These are phyloP conservation scores for Calonectria leucothoes DNA, from an alignment of 2,329 filamentous ascomycete genomes.

Conservation along the genomic window DNA sequence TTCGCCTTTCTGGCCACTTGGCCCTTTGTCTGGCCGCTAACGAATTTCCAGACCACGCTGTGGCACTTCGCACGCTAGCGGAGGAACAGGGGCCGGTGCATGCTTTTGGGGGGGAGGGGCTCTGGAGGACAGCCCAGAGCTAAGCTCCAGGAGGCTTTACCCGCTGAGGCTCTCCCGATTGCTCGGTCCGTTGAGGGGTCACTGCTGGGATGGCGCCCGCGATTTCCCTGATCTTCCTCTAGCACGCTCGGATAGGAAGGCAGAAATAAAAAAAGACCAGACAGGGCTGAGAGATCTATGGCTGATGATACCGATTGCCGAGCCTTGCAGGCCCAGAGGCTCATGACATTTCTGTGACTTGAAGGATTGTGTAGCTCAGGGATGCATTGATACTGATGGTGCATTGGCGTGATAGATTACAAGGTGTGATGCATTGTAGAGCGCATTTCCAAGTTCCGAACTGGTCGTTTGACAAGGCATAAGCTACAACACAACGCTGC, in stretches of 20 bases:
- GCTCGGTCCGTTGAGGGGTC: constrained; percentile 11
- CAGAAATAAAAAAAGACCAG: neutral
- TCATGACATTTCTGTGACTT: neutral
- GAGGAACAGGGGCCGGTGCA: constrained; percentile 1
- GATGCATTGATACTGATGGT: neutral
- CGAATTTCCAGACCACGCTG: constrained; percentile 21
- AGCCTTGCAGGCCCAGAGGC: neutral
- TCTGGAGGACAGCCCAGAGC: neutral
- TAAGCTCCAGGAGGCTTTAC: constrained; percentile 4
- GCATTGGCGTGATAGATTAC: neutral
- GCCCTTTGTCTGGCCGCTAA: constrained; percentile 32
- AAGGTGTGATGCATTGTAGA: neutral
- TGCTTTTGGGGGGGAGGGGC: neutral
- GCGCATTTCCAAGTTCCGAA: neutral
- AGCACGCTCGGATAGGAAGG: neutral
- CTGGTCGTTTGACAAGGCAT: neutral
- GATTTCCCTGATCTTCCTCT: neutral
- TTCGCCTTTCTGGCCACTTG: constrained; percentile 31
- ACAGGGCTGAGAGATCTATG: constrained; percentile 11
- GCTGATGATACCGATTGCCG: neutral
- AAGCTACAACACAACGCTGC: neutral
- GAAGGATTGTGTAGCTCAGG: neutral
- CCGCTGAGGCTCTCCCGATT: constrained; percentile 8
- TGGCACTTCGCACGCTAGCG: neutral
- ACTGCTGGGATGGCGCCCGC: neutral